These are phyloP conservation scores for Triticum urartu DNA, from an alignment of 176 grass and related monocot species.

Conservation along the genomic window DNA sequence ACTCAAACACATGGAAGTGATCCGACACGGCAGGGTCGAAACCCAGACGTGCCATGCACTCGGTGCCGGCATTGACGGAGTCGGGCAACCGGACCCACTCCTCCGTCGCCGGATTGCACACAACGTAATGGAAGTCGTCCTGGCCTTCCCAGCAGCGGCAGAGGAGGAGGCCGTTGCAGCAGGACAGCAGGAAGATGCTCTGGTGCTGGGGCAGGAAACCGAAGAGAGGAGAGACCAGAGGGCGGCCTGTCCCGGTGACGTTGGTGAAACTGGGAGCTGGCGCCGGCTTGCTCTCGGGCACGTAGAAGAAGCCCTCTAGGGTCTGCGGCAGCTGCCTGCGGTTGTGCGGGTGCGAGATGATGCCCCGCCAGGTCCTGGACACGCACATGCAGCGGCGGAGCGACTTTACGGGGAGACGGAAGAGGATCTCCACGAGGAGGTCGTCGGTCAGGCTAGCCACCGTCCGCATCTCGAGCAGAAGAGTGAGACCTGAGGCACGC, in stretches of 20 bases:
- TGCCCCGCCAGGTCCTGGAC: not conserved
- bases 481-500: no score
- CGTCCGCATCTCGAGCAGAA: not conserved
- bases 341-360: not conserved
- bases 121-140: not conserved
- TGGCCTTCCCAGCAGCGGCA: not conserved
- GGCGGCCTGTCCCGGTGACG: not conserved
- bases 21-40: not conserved
- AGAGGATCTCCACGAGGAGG: not conserved
- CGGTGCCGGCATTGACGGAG: not conserved
- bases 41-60: no score
- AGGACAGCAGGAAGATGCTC: not conserved
- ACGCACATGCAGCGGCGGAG: slow-evolving; percentile 1
- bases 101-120: not conserved
- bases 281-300: no score
- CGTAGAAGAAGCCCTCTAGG: not conserved
- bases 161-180: not conserved
- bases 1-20: not conserved
- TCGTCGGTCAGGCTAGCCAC: not conserved
- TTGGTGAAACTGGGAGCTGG: not conserved
- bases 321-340: not conserved
- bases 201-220: not conserved
- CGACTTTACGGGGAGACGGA: not conserved
- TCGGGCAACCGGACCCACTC: not conserved
- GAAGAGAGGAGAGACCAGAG: not conserved